A percentile compares a stretch with the other conserved stretches of the same genome.
Evolutionary conservation across 306 rosid species (phyloP).

Genomic region (Mimosa pudica): DNA sequence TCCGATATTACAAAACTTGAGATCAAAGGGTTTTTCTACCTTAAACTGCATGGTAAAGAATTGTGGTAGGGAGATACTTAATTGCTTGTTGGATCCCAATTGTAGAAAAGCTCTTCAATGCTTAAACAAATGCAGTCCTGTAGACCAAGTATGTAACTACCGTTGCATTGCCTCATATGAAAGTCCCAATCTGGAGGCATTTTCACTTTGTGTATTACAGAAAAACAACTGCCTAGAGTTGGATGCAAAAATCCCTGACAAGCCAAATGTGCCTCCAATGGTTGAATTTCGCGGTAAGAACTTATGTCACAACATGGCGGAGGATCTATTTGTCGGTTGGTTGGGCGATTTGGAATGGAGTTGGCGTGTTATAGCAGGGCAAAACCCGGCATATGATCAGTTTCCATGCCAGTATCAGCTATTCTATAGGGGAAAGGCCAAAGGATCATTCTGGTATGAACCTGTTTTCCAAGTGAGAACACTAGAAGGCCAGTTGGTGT

Average conservation of each 20-base stretch:
- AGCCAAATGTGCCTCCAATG: slow-evolving; percentile 56
- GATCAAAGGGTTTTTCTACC: slow-evolving; percentile 68
- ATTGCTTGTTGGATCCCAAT: slow-evolving; percentile 61
- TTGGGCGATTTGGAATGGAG: slow-evolving; percentile 65
- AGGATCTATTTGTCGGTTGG: slow-evolving; percentile 73
- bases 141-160: slow-evolving; percentile 72
- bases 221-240: slow-evolving; percentile 65
- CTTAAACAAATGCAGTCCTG: slow-evolving; percentile 66
- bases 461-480: slow-evolving; percentile 69
- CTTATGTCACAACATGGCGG: slow-evolving; percentile 52
- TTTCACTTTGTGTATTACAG: slow-evolving; percentile 69
- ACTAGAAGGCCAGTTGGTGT: slow-evolving; percentile 58
- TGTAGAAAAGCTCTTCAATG: slow-evolving; percentile 73
- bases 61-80: slow-evolving; percentile 63
- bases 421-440: slow-evolving; percentile 70
- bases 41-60: slow-evolving; percentile 64
- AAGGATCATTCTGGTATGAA: slow-evolving; percentile 75
- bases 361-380: slow-evolving; percentile 76
- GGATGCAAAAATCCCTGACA: slow-evolving; percentile 61
- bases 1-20: slow-evolving; percentile 57
- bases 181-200: slow-evolving; percentile 61
- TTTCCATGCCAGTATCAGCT: slow-evolving; percentile 74
- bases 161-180: slow-evolving; percentile 71
- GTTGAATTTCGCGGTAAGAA: slow-evolving; percentile 48
- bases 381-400: slow-evolving; percentile 70